Conservation (phyloP, 140 eudicot genomes). For the Anethum foeniculum region DNA sequence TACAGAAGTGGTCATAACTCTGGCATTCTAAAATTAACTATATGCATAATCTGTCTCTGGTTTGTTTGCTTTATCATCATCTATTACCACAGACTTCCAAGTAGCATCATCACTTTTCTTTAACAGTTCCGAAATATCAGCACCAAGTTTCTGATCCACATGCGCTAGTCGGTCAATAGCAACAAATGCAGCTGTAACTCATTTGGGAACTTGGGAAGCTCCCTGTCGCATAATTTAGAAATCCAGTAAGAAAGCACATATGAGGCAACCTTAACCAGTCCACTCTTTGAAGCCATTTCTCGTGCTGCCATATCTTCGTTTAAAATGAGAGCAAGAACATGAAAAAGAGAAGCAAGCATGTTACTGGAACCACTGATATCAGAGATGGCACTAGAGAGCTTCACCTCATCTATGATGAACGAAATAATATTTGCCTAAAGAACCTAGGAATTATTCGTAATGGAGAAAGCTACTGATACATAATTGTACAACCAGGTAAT, state of each 20-base stretch:
- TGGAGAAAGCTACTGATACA: too few relatives aligned
- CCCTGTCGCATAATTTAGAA: slow-evolving; percentile 28
- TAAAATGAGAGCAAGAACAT: slow-evolving; percentile 82
- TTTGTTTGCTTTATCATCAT: slow-evolving; percentile 61
- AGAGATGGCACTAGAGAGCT: slow-evolving; percentile 46
- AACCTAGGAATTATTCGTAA: too few relatives aligned
- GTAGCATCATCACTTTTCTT: slow-evolving; percentile 47
- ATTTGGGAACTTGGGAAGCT: slow-evolving; percentile 53
- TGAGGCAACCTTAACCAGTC: slow-evolving; percentile 71
- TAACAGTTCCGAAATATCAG: slow-evolving; percentile 55
- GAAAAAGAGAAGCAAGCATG: slow-evolving; percentile 70
- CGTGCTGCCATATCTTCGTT: slow-evolving; percentile 79
- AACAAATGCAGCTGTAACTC: slow-evolving; percentile 94
- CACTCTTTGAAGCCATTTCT: slow-evolving; percentile 67
- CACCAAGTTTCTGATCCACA: slow-evolving; percentile 61
- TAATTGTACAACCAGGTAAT: too few relatives aligned
- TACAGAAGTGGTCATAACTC: too few relatives aligned
- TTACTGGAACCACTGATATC: slow-evolving; percentile 47
- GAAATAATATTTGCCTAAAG: slow-evolving; percentile 55
- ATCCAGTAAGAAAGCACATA: slow-evolving; percentile 68
- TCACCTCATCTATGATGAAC: slow-evolving; percentile 73
- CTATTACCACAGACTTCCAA: slow-evolving; percentile 49
- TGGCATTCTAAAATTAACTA: too few relatives aligned
- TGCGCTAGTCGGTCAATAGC: slow-evolving; percentile 81
- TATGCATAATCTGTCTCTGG: slow-evolving; percentile 26